A percentile compares a stretch with the other conserved stretches of the same genome.
phyloP scores from a whole-genome alignment of 2,329 filamentous ascomycete genomes.

The Fusarium palustre region DNA sequence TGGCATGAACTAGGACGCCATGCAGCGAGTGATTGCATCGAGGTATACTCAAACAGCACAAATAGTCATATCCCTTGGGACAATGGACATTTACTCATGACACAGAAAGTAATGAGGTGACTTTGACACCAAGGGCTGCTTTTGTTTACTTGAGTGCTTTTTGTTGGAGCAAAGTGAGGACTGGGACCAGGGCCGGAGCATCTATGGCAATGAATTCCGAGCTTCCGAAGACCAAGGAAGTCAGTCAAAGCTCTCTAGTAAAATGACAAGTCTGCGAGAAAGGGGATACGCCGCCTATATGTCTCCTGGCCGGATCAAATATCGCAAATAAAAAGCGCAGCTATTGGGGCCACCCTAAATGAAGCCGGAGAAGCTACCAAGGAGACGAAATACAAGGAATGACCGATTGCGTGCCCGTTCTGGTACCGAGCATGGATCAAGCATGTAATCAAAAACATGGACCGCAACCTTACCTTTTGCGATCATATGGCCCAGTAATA shows the following conservation, averaged over 20 bases:
- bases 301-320: constrained; percentile 31
- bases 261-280: constrained; percentile 13
- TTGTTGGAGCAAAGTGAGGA: not conserved
- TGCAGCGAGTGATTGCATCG: not conserved
- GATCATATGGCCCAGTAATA: constrained; percentile 29
- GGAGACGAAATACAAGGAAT: constrained; percentile 37
- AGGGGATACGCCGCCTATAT: constrained; percentile 23
- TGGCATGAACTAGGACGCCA: not conserved
- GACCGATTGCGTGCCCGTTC: constrained; percentile 34
- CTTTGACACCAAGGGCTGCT: not conserved
- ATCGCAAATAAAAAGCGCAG: constrained; percentile 19
- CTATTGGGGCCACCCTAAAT: constrained; percentile 26
- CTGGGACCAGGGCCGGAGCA: not conserved
- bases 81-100: not conserved
- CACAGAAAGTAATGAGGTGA: not conserved
- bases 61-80: not conserved
- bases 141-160: constrained; percentile 7
- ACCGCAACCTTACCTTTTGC: constrained; percentile 23
- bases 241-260: not conserved
- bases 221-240: not conserved
- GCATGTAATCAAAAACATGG: constrained; percentile 27
- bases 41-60: not conserved
- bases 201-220: not conserved
- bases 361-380: constrained; percentile 30
- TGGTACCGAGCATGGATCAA: constrained; percentile 28